Conservation (phyloP, 306 rosid genomes). For the Dalbergia cultrata region DNA sequence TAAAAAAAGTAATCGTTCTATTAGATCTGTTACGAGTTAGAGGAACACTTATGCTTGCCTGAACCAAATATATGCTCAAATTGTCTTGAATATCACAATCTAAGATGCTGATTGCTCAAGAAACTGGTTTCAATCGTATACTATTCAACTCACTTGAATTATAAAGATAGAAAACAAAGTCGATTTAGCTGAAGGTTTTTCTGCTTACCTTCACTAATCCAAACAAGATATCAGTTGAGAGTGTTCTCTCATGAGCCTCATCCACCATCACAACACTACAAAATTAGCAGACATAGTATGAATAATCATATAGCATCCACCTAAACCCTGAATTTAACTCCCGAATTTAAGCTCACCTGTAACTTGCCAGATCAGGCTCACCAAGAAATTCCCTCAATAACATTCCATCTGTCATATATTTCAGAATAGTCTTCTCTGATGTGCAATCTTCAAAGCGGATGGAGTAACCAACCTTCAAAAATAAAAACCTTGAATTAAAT, state of each 20-base stretch:
- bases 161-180: background rate
- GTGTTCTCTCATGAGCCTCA: constrained; percentile 99
- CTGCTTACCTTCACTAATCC: constrained; percentile 87
- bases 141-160: constrained; percentile 26
- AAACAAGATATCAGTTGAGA: constrained; percentile 94
- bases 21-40: background rate
- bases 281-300: constrained; percentile 44
- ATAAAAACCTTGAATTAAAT: constrained; percentile 29
- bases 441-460: constrained; percentile 99
- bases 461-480: constrained; percentile 92
- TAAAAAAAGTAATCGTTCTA: constrained; percentile 8
- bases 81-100: constrained; percentile 20
- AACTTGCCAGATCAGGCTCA: constrained; percentile 91
- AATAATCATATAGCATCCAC: constrained; percentile 35
- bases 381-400: constrained; percentile 93
- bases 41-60: constrained; percentile 6
- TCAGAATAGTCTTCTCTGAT: constrained; percentile 90
- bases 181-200: constrained; percentile 18
- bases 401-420: constrained; percentile 99
- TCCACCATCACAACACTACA: constrained; percentile 98
- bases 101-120: constrained; percentile 37
- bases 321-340: constrained; percentile 37
- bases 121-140: constrained; percentile 22
- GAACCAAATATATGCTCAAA: constrained; percentile 14
- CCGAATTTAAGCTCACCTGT: constrained; percentile 68